Percentiles rank a stretch among this genome's conserved stretches.
These are phyloP conservation scores for Epichloe elymi DNA, from an alignment of 2,329 filamentous ascomycete genomes.

Conservation along the genomic window DNA sequence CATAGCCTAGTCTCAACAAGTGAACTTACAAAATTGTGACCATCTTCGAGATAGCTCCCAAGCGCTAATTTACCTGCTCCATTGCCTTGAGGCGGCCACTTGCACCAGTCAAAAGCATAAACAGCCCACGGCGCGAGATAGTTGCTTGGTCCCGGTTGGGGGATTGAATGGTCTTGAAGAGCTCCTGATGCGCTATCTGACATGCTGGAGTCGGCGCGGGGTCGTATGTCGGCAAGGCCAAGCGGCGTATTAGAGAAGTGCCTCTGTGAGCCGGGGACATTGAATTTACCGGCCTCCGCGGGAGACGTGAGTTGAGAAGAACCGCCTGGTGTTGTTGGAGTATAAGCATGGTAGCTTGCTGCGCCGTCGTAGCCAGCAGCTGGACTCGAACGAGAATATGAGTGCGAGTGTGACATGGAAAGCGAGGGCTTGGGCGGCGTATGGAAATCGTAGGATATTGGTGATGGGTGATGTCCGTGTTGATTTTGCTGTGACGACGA, in stretches of 20 bases:
- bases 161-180: slow-evolving; percentile 50
- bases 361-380: slow-evolving; percentile 43
- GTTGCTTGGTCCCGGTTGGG: slow-evolving; percentile 67
- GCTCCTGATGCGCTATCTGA: slow-evolving; percentile 55
- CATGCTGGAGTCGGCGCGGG: slow-evolving; percentile 69
- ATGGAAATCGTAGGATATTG: slow-evolving; percentile 42
- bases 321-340: slow-evolving; percentile 51
- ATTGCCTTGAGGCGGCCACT: slow-evolving; percentile 74
- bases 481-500: slow-evolving; percentile 23
- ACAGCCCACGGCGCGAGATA: slow-evolving; percentile 90
- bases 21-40: slow-evolving; percentile 78
- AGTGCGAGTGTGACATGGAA: slow-evolving; percentile 56
- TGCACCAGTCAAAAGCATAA: slow-evolving; percentile 98
- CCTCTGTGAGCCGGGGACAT: slow-evolving; percentile 43
- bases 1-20: neutral
- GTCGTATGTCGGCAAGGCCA: slow-evolving; percentile 82
- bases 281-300: slow-evolving; percentile 39
- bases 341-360: slow-evolving; percentile 43
- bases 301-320: slow-evolving; percentile 52
- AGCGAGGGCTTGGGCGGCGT: slow-evolving; percentile 55
- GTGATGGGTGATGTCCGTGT: slow-evolving; percentile 16
- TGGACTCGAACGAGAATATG: slow-evolving; percentile 77
- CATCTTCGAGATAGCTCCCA: slow-evolving; percentile 93
- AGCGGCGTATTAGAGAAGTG: slow-evolving; percentile 72
- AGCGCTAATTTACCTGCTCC: slow-evolving; percentile 87